A percentile compares a stretch with the other conserved stretches of the same genome.
Conservation (phyloP, 1,139 yeast genomes). For the Diutina scorzettiae region DNA sequence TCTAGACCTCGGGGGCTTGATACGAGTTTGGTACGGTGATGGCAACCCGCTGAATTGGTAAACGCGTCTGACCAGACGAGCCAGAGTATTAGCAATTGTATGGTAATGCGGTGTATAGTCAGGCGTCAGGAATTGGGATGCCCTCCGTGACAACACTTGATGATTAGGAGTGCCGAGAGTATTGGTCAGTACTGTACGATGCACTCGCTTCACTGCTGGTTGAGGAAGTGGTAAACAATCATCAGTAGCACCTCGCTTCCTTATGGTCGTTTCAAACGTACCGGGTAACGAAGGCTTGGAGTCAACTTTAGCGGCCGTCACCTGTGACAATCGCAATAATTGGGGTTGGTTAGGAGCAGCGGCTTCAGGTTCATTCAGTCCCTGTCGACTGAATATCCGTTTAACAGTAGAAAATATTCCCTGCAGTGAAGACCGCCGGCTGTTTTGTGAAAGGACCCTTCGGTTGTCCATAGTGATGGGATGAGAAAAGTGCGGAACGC, state of each 20-base stretch:
- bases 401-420: conserved; percentile 2
- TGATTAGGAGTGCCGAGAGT: not conserved
- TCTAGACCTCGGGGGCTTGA: conserved; percentile 19
- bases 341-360: not conserved
- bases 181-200: conserved; percentile 1
- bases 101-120: conserved; percentile 31
- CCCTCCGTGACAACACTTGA: not conserved
- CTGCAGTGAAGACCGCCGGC: conserved; percentile 2
- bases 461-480: conserved; percentile 5
- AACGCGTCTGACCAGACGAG: conserved; percentile 19
- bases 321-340: not conserved
- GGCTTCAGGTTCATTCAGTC: not conserved
- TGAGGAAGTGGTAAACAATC: not conserved
- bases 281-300: conserved; percentile 2
- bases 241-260: not conserved
- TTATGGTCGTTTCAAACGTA: conserved; percentile 1
- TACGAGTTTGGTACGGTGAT: conserved; percentile 49
- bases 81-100: conserved; percentile 16
- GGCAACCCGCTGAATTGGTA: conserved; percentile 56
- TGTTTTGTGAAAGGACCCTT: conserved; percentile 4
- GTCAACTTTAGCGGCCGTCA: not conserved
- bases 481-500: conserved; percentile 3
- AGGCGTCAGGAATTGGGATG: conserved; percentile 15
- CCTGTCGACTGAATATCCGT: conserved; percentile 4
- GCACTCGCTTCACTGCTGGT: not conserved